phyloP scores from a whole-genome alignment of 176 grass and related monocot species.

The Otatea glauca region DNA sequence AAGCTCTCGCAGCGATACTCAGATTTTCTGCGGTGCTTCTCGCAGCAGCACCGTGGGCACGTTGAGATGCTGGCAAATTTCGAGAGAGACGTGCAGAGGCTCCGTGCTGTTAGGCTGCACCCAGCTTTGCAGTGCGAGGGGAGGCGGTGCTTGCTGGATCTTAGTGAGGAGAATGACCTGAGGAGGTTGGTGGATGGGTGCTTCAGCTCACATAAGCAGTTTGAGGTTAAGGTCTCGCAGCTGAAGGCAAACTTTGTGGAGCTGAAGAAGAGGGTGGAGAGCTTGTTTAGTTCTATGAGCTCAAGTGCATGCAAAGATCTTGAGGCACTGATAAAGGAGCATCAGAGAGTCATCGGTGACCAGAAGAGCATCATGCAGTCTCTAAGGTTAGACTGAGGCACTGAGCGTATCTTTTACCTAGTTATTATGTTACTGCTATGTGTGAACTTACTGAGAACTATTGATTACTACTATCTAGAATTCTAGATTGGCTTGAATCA shows the following conservation, averaged over 20 bases:
- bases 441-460: slow-evolving; percentile 2
- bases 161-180: slow-evolving; percentile 78
- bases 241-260: slow-evolving; percentile 75
- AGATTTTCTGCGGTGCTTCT: slow-evolving; percentile 74
- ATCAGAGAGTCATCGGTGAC: slow-evolving; percentile 69
- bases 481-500: slow-evolving; percentile 27
- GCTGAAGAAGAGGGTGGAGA: slow-evolving; percentile 76
- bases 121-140: slow-evolving; percentile 61
- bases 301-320: slow-evolving; percentile 77
- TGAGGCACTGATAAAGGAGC: slow-evolving; percentile 69
- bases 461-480: slow-evolving; percentile 16
- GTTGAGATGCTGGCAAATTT: slow-evolving; percentile 67
- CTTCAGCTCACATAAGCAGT: slow-evolving; percentile 72
- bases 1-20: slow-evolving; percentile 69
- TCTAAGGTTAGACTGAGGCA: slow-evolving; percentile 65
- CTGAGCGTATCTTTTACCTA: slow-evolving; percentile 10
- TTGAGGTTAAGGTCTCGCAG: slow-evolving; percentile 70
- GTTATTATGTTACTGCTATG: slow-evolving; percentile 17
- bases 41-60: slow-evolving; percentile 71
- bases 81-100: slow-evolving; percentile 80
- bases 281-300: slow-evolving; percentile 68
- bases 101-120: slow-evolving; percentile 65
- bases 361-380: slow-evolving; percentile 96
- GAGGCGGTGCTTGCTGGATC: slow-evolving; percentile 72
- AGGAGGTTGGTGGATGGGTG: slow-evolving; percentile 68